Conservation (phyloP, 2,329 filamentous ascomycete species). For the Neophaeococcomyces mojaviensis region DNA sequence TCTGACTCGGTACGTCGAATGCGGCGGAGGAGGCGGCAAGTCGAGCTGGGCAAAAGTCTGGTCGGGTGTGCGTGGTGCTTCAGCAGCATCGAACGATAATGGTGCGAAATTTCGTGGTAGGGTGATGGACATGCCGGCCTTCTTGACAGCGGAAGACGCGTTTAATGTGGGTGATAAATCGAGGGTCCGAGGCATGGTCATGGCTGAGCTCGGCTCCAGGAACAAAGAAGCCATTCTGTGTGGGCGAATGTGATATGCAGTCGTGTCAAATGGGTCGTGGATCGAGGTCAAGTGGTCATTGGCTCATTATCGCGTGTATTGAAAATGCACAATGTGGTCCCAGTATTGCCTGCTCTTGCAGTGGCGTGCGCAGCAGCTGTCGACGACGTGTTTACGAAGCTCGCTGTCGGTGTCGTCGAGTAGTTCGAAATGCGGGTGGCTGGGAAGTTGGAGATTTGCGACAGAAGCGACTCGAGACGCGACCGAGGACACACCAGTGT, state of each 20-base stretch:
- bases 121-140: conserved; percentile 36
- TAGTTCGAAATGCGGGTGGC: conserved; percentile 1
- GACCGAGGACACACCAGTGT: neutral
- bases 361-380: neutral
- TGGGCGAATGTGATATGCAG: too few relatives aligned
- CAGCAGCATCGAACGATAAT: conserved; percentile 29
- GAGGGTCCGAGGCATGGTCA: conserved; percentile 8
- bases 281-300: neutral
- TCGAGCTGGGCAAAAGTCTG: conserved; percentile 32
- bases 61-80: conserved; percentile 37
- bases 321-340: neutral
- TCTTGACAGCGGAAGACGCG: conserved; percentile 27
- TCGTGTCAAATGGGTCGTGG: neutral
- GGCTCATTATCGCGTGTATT: neutral
- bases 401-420: neutral
- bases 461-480: conserved; percentile 5
- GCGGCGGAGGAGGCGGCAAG: conserved; percentile 38
- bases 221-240: conserved; percentile 1
- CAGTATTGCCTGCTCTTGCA: too few relatives aligned
- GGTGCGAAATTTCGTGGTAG: conserved; percentile 41
- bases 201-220: neutral
- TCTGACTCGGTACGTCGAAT: conserved; percentile 35
- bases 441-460: conserved; percentile 3
- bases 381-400: neutral
- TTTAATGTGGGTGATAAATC: conserved; percentile 19